phyloP scores from a whole-genome alignment of 257 asterid species.

The Primulina eburnea region DNA sequence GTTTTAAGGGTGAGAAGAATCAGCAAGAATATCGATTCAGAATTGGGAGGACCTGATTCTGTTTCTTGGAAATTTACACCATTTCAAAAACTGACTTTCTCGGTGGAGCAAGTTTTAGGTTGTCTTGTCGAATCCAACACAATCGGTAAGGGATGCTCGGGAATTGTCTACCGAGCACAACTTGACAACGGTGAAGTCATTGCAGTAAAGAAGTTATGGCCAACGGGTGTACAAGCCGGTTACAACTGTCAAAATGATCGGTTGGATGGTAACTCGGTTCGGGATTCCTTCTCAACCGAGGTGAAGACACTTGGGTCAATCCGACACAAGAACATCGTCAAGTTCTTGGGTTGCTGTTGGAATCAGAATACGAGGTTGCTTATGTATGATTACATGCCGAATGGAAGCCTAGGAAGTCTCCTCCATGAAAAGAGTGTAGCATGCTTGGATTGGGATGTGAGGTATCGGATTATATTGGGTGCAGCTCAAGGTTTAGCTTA shows the following conservation, averaged over 20 bases:
- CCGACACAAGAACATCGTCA: constrained; percentile 78
- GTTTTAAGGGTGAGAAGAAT: constrained; percentile 46
- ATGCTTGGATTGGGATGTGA: constrained; percentile 76
- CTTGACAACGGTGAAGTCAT: constrained; percentile 56
- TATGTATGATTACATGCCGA: constrained; percentile 88
- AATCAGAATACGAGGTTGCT: constrained; percentile 65
- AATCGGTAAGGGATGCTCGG: constrained; percentile 86
- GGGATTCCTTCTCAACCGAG: constrained; percentile 80
- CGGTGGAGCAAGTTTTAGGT: constrained; percentile 46
- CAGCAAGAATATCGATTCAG: constrained; percentile 54
- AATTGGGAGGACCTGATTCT: constrained; percentile 38
- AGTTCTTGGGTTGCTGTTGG: constrained; percentile 90
- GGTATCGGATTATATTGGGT: constrained; percentile 66
- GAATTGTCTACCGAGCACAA: constrained; percentile 65
- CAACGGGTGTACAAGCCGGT: constrained; percentile 36
- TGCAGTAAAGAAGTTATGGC: constrained; percentile 84
- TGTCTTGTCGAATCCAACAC: constrained; percentile 64
- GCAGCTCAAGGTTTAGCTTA: constrained; percentile 84
- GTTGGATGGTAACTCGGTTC: constrained; percentile 36
- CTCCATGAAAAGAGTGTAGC: constrained; percentile 63
- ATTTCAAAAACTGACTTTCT: constrained; percentile 66
- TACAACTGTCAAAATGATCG: constrained; percentile 32
- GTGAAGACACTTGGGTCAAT: constrained; percentile 73
- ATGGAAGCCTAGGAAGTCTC: constrained; percentile 77
- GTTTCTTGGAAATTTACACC: constrained; percentile 73